Evolutionary conservation across 2,329 filamentous ascomycete genomes (phyloP).

Genomic region (Penicillium sumatraense): DNA sequence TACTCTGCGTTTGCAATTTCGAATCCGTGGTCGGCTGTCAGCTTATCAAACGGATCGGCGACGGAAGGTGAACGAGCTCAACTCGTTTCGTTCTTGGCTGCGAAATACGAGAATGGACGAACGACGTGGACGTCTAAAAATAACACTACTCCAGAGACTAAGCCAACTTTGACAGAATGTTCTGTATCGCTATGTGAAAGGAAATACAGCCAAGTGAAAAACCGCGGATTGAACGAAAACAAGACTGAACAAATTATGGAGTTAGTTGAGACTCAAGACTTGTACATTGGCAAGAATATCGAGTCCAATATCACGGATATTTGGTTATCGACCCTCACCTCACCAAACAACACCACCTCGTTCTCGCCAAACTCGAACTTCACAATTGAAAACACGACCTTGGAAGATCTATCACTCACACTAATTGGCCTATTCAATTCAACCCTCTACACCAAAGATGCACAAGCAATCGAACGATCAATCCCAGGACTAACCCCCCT

Average conservation of each 20-base stretch:
- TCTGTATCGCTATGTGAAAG: neutral
- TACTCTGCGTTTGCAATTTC: neutral
- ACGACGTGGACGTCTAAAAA: neutral
- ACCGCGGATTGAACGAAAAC: neutral
- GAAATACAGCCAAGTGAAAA: neutral
- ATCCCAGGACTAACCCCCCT: neutral
- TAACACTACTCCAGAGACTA: neutral
- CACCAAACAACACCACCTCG: neutral
- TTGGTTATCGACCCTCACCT: neutral
- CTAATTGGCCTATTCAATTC: neutral
- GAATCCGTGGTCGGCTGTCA: neutral
- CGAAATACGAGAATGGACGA: neutral
- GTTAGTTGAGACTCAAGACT: neutral
- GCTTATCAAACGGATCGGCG: neutral
- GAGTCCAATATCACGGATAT: neutral
- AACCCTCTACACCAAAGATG: neutral
- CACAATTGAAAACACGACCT: neutral
- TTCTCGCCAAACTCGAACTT: neutral
- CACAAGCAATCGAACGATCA: neutral
- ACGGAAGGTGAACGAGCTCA: neutral
- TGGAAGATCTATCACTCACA: neutral
- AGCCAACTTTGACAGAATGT: constrained; percentile 3
- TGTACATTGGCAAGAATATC: neutral
- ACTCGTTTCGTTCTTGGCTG: neutral
- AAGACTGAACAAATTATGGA: neutral